Percentiles rank a stretch among this genome's conserved stretches.
Conservation (phyloP, 2,329 filamentous ascomycete genomes). For the Volutella citrinella region DNA sequence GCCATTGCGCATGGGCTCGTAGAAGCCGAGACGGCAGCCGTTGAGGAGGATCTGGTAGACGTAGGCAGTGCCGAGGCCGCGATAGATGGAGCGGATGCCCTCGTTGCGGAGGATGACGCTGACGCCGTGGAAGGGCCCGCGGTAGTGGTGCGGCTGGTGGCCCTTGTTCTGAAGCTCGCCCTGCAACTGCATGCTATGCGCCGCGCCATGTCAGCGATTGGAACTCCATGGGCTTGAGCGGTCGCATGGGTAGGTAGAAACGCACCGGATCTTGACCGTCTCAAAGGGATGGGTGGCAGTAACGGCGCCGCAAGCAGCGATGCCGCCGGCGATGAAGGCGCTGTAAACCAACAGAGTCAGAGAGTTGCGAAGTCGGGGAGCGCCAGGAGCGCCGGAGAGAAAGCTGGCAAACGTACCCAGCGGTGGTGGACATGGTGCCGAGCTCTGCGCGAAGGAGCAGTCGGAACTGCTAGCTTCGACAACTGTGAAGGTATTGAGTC, state of each 20-base stretch:
- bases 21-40: constrained; percentile 94
- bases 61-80: constrained; percentile 88
- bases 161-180: constrained; percentile 88
- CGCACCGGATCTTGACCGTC: constrained; percentile 94
- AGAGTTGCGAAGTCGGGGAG: no score
- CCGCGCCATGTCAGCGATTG: constrained; percentile 8
- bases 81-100: constrained; percentile 78
- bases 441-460: constrained; percentile 3
- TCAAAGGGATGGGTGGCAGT: constrained; percentile 98
- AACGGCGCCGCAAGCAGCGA: constrained; percentile 95
- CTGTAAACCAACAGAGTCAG: constrained; percentile 37
- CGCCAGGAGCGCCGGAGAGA: no score
- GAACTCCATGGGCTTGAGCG: no score
- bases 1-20: constrained; percentile 82
- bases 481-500: no score
- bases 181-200: constrained; percentile 80
- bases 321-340: constrained; percentile 91
- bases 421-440: constrained; percentile 31
- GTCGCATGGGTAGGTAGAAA: constrained; percentile 9
- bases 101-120: constrained; percentile 89
- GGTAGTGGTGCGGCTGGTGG: constrained; percentile 83
- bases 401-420: constrained; percentile 36
- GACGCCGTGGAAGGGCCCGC: constrained; percentile 86
- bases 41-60: constrained; percentile 96
- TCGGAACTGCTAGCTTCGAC: neutral